phyloP scores from a whole-genome alignment of 441 rosid genomes.

The Arabidopsis lyrata region DNA sequence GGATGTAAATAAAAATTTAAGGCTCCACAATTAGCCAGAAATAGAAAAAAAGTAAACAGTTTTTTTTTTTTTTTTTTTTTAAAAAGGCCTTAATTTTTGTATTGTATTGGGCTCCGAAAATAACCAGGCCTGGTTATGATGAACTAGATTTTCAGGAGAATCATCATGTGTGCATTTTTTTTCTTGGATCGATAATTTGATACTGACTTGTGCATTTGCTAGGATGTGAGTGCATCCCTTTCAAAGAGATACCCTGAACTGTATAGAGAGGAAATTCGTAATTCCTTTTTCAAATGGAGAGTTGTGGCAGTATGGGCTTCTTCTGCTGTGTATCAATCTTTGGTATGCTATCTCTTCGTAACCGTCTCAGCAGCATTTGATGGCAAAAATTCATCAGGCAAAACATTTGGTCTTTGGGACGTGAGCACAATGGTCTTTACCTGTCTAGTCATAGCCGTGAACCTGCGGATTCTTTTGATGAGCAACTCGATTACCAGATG shows the following conservation, averaged over 20 bases:
- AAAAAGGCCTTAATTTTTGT: too few relatives aligned
- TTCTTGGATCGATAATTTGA: neutral
- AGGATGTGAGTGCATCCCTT: constrained; percentile 97
- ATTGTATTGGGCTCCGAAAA: too few relatives aligned
- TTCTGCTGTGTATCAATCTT: constrained; percentile 89
- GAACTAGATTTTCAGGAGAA: too few relatives aligned
- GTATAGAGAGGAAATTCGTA: constrained; percentile 88
- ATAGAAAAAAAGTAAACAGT: too few relatives aligned
- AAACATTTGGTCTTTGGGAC: constrained; percentile 92
- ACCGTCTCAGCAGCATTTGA: constrained; percentile 64
- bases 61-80: too few relatives aligned
- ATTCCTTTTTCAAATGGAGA: constrained; percentile 91
- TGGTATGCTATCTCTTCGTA: constrained; percentile 78
- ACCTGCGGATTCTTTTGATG: constrained; percentile 95
- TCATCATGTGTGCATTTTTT: neutral
- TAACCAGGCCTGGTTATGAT: too few relatives aligned
- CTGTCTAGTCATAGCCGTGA: constrained; percentile 92
- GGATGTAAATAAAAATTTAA: too few relatives aligned
- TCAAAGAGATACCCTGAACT: constrained; percentile 95
- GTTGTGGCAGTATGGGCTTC: constrained; percentile 90
- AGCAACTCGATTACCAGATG: constrained; percentile 92
- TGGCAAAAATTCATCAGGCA: constrained; percentile 81
- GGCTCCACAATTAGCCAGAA: too few relatives aligned
- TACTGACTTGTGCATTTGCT: constrained; percentile 25
- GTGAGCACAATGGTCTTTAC: constrained; percentile 98